These are phyloP conservation scores for Pseudogymnoascus sp. DNA, from an alignment of 2,329 filamentous ascomycete genomes.

Conservation along the genomic window DNA sequence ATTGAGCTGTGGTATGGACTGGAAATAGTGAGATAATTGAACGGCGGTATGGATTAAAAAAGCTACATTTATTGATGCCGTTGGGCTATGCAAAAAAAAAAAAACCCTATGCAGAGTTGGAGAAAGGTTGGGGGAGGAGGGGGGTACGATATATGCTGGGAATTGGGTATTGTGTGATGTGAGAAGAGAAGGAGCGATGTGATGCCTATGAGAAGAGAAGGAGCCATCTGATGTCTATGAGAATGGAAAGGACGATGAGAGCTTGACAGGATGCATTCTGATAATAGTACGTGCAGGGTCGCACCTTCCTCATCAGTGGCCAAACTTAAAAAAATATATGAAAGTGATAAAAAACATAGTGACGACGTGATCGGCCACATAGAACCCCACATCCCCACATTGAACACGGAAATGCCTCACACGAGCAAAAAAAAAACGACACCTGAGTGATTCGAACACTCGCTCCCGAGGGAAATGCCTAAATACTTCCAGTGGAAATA, in stretches of 20 bases:
- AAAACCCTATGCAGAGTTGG: background rate
- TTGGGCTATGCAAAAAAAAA: background rate
- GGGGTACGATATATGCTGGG: background rate
- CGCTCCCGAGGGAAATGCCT: conserved; percentile 11
- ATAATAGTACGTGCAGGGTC: background rate
- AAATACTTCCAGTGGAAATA: conserved; percentile 3
- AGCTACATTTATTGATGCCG: background rate
- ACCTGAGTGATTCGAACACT: conserved; percentile 11
- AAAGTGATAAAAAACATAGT: background rate
- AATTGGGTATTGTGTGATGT: background rate
- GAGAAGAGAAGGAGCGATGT: background rate
- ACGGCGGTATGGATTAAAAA: background rate
- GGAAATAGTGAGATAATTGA: background rate
- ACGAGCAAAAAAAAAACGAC: background rate
- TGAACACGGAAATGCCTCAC: background rate
- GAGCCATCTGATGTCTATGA: background rate
- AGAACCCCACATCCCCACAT: background rate
- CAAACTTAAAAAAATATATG: background rate
- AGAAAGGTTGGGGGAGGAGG: background rate
- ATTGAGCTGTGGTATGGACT: too few species aligned
- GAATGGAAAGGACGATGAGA: background rate
- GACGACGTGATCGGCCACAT: background rate
- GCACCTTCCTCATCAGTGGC: background rate
- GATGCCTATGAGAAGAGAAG: background rate
- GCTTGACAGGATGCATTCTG: background rate